phyloP scores from a whole-genome alignment of 2,329 filamentous ascomycete species.

The Ilyonectria sp. region DNA sequence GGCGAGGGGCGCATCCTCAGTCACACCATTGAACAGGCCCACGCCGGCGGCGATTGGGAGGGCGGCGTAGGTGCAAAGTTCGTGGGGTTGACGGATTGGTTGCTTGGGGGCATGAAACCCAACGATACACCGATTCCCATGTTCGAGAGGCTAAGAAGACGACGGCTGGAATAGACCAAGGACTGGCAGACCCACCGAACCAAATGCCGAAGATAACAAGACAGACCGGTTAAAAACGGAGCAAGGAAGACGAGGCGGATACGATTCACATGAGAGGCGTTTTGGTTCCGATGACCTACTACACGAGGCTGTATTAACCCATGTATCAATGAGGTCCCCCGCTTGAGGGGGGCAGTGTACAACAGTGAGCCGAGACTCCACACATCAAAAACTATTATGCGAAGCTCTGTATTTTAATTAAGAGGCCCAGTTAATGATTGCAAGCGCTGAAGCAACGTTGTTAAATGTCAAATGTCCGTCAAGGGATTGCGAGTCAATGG shows the following conservation, averaged over 20 bases:
- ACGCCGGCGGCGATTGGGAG: conserved; percentile 88
- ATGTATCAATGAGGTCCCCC: conserved; percentile 16
- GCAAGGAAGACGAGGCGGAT: not conserved
- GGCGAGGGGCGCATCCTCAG: conserved; percentile 84
- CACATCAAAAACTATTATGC: conserved; percentile 35
- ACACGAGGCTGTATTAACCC: conserved; percentile 22
- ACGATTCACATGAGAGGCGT: conserved; percentile 32
- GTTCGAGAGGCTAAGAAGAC: conserved; percentile 52
- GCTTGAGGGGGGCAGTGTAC: conserved; percentile 39
- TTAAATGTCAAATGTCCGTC: too few relatives aligned
- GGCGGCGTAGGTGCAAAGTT: conserved; percentile 85
- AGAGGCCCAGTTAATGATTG: too few relatives aligned
- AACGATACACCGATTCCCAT: conserved; percentile 53
- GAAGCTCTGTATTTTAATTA: conserved; percentile 40
- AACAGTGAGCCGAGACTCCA: conserved; percentile 46
- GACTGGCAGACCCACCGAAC: conserved; percentile 9
- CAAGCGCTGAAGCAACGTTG: too few relatives aligned
- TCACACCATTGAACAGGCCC: conserved; percentile 95
- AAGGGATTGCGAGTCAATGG: too few relatives aligned
- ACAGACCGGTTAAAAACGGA: not conserved
- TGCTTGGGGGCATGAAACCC: conserved; percentile 80
- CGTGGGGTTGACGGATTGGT: conserved; percentile 94
- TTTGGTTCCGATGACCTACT: conserved; percentile 17
- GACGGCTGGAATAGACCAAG: conserved; percentile 35
- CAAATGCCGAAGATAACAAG: conserved; percentile 4